Evolutionary conservation across 2,329 filamentous ascomycete genomes (phyloP), one percentile per base, ranked within the genome.

Genomic region (Penicillium sp.): DNA sequence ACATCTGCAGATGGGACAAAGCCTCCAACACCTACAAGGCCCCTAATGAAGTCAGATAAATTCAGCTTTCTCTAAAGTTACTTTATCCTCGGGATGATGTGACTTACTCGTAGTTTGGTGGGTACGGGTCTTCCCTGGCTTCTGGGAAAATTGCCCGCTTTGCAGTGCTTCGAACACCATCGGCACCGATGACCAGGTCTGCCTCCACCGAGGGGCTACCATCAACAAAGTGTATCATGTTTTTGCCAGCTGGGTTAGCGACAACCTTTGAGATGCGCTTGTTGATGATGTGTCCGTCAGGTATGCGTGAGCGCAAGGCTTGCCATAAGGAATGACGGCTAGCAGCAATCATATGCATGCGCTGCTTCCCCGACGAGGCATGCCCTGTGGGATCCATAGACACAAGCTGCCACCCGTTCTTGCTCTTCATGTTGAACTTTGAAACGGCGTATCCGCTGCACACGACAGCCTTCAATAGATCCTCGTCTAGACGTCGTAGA

Each of bases 1-100:
- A 76, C 58, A 41, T 70, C 62, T 3, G 64, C 59, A 0, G 71
- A 60, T n/a, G 74, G 69, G 31, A 81, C 61, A 59, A 82, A 81
- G 12, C 80, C 79, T 20, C 81, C 80, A n/a, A 83, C 73, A 10
- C 81, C 79, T 3, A 77, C 73, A 14, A 80, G 67, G 17, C 77
- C 77, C 61, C 76, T 78, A 14, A 25, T 35, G 14, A n/a, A 25
- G 43, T 14, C 25, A 43, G 34, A 51, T 8, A 2, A 5, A 39
- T 39, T 31, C 14, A 37, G 28, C 14, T 14, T 43, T 20, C 5
- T 5, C 6, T 6, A 49, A 14, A 31, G 15, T 2, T 4, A 31
- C n/a, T 4, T 10, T 14, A 5, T n/a, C 37, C 6, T 35, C 10
- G 25, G 8, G 15, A 3, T 31, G 17, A 49, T 22, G 34, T 43